Evolutionary conservation across 805 yeast genomes (phyloP).

Genomic region (Nakazawaea sp.): DNA sequence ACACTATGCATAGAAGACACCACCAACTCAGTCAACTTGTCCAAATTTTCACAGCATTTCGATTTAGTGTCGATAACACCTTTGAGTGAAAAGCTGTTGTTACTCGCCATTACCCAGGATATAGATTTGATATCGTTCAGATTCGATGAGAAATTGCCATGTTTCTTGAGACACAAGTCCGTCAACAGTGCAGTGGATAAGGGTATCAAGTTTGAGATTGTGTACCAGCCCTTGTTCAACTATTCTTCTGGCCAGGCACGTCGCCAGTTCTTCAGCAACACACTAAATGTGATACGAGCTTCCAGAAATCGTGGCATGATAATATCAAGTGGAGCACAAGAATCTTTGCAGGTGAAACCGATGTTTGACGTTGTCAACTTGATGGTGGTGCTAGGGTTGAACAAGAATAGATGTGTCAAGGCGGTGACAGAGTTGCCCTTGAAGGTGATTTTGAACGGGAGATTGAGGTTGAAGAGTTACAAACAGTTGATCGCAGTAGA

Average conservation of each 20-base stretch:
- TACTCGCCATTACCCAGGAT: conserved; percentile 69
- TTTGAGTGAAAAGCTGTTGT: conserved; percentile 67
- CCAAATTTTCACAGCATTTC: conserved; percentile 37
- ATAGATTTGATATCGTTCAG: conserved; percentile 77
- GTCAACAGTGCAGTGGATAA: conserved; percentile 77
- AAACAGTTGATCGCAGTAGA: conserved; percentile 69
- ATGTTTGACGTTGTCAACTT: conserved; percentile 64
- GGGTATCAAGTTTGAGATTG: conserved; percentile 78
- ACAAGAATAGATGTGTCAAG: conserved; percentile 50
- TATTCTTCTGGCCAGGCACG: conserved; percentile 26
- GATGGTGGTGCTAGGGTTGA: conserved; percentile 64
- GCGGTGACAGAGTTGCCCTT: conserved; percentile 56
- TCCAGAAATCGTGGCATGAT: conserved; percentile 76
- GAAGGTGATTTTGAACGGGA: conserved; percentile 63
- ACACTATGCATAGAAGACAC: conserved; percentile 77
- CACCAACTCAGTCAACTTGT: conserved; percentile 59
- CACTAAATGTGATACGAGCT: conserved; percentile 70
- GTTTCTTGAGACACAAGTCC: conserved; percentile 75
- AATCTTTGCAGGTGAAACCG: conserved; percentile 53
- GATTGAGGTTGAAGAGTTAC: conserved; percentile 64
- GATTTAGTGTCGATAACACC: conserved; percentile 86
- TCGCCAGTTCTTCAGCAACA: conserved; percentile 62
- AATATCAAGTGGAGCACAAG: conserved; percentile 66
- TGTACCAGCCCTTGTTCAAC: conserved; percentile 50
- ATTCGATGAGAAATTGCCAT: conserved; percentile 58